Conservation (phyloP, 805 yeast genomes). For the Wickerhamomyces chambardii region DNA sequence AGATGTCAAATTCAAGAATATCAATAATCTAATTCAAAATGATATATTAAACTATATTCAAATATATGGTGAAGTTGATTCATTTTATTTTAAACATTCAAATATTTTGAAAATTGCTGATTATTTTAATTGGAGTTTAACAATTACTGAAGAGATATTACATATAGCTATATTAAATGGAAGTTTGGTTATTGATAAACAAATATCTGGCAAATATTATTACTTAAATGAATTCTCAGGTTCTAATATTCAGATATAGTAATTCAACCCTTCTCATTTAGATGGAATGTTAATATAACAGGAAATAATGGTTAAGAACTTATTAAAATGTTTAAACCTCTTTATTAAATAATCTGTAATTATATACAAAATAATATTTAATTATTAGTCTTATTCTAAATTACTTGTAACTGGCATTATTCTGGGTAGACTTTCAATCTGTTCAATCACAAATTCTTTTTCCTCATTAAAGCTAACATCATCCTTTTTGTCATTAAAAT, state of each 20-base stretch:
- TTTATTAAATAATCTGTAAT: too few species aligned
- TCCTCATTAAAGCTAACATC: slow-evolving; percentile 68
- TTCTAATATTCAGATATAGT: too few species aligned
- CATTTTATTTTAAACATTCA: slow-evolving; percentile 14
- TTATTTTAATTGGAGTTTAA: slow-evolving; percentile 54
- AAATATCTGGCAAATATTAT: slow-evolving; percentile 56
- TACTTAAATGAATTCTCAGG: slow-evolving; percentile 49
- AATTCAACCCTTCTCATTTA: too few species aligned
- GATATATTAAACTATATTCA: slow-evolving; percentile 17
- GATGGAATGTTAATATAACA: too few species aligned
- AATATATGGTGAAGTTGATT: slow-evolving; percentile 21
- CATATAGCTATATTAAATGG: slow-evolving; percentile 50
- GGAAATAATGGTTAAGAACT: too few species aligned
- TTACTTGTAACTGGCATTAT: slow-evolving; percentile 24
- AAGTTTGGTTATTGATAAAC: slow-evolving; percentile 55
- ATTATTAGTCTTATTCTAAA: background rate
- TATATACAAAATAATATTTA: too few species aligned
- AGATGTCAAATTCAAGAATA: slow-evolving; percentile 27
- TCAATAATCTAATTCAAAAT: slow-evolving; percentile 18
- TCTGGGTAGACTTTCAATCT: slow-evolving; percentile 66
- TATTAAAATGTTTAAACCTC: too few species aligned
- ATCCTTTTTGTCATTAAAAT: slow-evolving; percentile 47
- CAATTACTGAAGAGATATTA: slow-evolving; percentile 57
- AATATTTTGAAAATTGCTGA: slow-evolving; percentile 16
- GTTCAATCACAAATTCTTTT: slow-evolving; percentile 67